Conservation (phyloP, 1,284 basidiomycete genomes). For the Puccinia brachypodii region DNA sequence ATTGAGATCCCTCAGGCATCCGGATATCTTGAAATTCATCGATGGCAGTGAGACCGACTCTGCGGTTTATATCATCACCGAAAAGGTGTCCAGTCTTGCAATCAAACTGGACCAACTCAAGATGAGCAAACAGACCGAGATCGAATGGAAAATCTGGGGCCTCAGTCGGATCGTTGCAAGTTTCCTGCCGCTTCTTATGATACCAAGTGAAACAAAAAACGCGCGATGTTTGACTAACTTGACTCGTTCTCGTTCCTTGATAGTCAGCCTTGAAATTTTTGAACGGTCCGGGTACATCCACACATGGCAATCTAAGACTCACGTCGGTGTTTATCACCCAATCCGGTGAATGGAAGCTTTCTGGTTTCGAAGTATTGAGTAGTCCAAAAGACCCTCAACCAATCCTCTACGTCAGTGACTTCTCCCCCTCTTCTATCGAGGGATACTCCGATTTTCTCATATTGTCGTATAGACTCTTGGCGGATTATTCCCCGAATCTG, state of each 20-base stretch:
- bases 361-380: conserved; percentile 88
- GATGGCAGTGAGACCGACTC: conserved; percentile 86
- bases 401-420: conserved; percentile 70
- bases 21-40: conserved; percentile 91
- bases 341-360: conserved; percentile 93
- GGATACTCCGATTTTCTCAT: not conserved
- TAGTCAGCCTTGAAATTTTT: conserved; percentile 87
- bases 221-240: not conserved
- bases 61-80: conserved; percentile 88
- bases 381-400: conserved; percentile 73
- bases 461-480: conserved; percentile 50
- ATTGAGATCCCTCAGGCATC: conserved; percentile 86
- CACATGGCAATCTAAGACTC: conserved; percentile 80
- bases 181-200: conserved; percentile 49
- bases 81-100: conserved; percentile 81
- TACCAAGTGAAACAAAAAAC: too few relatives aligned
- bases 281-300: conserved; percentile 71
- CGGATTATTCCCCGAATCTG: conserved; percentile 54
- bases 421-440: conserved; percentile 49
- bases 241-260: conserved; percentile 5
- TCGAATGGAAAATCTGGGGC: conserved; percentile 94
- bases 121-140: conserved; percentile 56
- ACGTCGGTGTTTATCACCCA: conserved; percentile 82
- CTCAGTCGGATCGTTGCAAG: conserved; percentile 81
- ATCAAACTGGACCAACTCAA: conserved; percentile 61